Base-by-base conservation (phyloP, 495 filamentous ascomycete species). In the Neurospora sp. region DNA sequence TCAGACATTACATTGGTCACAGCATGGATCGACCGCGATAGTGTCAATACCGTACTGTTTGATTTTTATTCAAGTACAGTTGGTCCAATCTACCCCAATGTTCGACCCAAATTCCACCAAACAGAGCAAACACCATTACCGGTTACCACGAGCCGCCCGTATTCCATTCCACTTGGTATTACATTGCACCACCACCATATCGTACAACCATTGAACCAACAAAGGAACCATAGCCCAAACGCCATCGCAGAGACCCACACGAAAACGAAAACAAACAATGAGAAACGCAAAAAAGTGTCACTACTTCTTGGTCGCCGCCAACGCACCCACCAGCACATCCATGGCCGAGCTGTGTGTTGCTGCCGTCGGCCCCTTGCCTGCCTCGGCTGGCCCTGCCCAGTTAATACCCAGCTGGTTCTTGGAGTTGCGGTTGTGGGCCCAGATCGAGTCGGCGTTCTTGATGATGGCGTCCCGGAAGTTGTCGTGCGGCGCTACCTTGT, bases 241-340 rank as follows among this genome's bases (percentile, higher is more conserved):
- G 27, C 23, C 54, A 35, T 31, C 23, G 54, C 23, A 7, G 54
- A 62, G 27, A 31, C 23, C 54, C 54, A 7, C 3, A 31, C 12
- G 6, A 62, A 31, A 37, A 62, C 11, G 27, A 62, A 31, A 62
- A 1, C 12, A 62, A 31, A 62, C 54, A 35, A 16, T 14, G 27
- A 31, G 23, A 31, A 31, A 14, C 46, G 9, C 3, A 42, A 42
- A 16, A 49, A 54, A 54, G 46, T 60, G 49, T 3, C 49, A 60
- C 23, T 7, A 60, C 0, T 27, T 14, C 54, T 66, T 66, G 54
- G 6, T 66, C 54, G 85, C 78, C 37, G 80, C 84, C 73, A 88
- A 83, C 6, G 90, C 92, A 16, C 90, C 92, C 41, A 95, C 88
- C 39, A 95, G 76, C 37, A 88, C 88, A 80, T 93, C 92, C 79